Evolutionary conservation across 768 basidiomycete genomes (phyloP), one percentile per base, ranked within the genome.

Genomic region (Tricholoma terreum): DNA sequence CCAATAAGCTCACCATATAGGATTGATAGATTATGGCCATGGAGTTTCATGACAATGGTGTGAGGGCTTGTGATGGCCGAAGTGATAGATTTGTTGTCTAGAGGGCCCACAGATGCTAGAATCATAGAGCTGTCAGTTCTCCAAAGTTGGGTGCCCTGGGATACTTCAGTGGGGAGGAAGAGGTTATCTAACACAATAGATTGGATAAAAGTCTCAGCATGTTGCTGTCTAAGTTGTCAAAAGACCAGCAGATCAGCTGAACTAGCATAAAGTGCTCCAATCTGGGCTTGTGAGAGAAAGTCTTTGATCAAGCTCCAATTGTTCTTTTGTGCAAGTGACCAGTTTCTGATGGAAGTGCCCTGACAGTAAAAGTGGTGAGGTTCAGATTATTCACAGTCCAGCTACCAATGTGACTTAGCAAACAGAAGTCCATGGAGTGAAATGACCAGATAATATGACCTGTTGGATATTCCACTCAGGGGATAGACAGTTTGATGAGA

Each of bases 111-210:
- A 5, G 59, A 17, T 3, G 68, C 57, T 7, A 55, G 68, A 42
- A 52, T 12, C 65, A 69, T 67, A 1, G 69, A 71, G 1, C 68
- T 67, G 48, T 71, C 67, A 0, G 67, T 58, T 7, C 60, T 67
- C 66, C 66, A 70, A 0, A 24, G 6, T 24, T 50, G 35, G 34
- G 8, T 21, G 14, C 22, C 19, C 12, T n/a, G 14, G 6, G 38
- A 14, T 3, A 38, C 19, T 24, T 52, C 40, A 34, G 53, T 3
- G 33, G 51, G 31, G 8, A 27, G 21, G 10, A 27, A 53, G 11
- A 42, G 40, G 19, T 15, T 50, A 10, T 14, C 3, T 2, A 38
- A n/a, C 15, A 38, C 36, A 15, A 38, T n/a, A 11, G 36, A 38
- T 38, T 17, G 15, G 11, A 65, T 61, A 1, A 43, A n/a, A 0